Evolutionary conservation across 2,329 filamentous ascomycete genomes (phyloP).

Genomic region (Scedosporium aurantiacum): DNA sequence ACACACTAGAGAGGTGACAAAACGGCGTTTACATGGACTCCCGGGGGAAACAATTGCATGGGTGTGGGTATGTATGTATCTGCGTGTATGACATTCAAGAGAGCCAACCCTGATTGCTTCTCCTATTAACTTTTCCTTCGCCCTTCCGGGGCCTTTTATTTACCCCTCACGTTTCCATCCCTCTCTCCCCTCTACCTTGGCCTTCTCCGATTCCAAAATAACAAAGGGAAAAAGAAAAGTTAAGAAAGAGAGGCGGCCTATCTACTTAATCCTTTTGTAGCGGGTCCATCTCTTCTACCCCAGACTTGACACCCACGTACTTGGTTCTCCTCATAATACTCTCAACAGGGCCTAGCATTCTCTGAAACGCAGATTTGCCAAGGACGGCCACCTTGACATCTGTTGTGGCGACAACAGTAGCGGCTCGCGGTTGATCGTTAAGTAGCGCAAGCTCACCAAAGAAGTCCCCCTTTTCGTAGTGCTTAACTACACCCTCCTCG

Average conservation of each 20-base stretch:
- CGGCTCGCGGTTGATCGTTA: slow-evolving; percentile 86
- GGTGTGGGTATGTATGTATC: slow-evolving; percentile 1
- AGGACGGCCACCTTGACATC: slow-evolving; percentile 89
- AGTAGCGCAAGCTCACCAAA: slow-evolving; percentile 92
- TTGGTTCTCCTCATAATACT: slow-evolving; percentile 80
- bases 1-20: too few species aligned
- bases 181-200: background rate
- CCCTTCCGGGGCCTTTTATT: background rate
- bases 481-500: slow-evolving; percentile 57
- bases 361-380: slow-evolving; percentile 89
- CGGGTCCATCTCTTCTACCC: slow-evolving; percentile 58
- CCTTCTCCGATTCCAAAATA: background rate
- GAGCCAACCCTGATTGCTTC: background rate
- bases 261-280: slow-evolving; percentile 29
- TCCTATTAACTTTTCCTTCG: background rate
- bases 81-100: background rate
- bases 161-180: background rate
- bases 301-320: slow-evolving; percentile 48
- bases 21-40: too few species aligned
- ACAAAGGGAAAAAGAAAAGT: background rate
- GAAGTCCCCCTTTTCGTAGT: slow-evolving; percentile 86
- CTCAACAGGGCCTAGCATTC: slow-evolving; percentile 83
- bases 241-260: background rate
- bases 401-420: slow-evolving; percentile 71
- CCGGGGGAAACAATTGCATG: background rate